Percentiles rank a stretch among this genome's conserved stretches.
Evolutionary conservation across 768 basidiomycete species (phyloP).

Genomic region (Leccinum longicurvipes): DNA sequence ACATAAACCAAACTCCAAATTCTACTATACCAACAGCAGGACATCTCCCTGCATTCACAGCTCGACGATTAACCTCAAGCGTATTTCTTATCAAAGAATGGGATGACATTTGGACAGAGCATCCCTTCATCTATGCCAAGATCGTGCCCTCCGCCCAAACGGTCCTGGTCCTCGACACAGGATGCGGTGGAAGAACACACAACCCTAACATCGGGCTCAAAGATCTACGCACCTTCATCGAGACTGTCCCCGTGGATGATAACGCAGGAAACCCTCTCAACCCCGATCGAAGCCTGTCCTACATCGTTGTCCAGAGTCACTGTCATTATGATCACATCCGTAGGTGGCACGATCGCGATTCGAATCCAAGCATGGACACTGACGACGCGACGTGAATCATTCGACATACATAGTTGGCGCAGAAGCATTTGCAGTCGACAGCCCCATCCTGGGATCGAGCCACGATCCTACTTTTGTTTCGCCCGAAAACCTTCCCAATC

Average conservation of each 20-base stretch:
- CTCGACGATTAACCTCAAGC: conserved; percentile 31
- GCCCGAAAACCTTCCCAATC: conserved; percentile 37
- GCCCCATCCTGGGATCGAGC: conserved; percentile 47
- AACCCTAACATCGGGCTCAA: conserved; percentile 39
- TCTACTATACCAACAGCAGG: not conserved
- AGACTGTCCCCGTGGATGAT: conserved; percentile 40
- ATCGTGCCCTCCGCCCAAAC: conserved; percentile 36
- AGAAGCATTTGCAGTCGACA: conserved; percentile 49
- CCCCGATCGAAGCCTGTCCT: conserved; percentile 36
- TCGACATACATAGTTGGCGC: conserved; percentile 37
- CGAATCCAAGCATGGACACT: not conserved
- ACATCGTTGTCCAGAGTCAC: conserved; percentile 49
- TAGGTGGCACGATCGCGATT: conserved; percentile 31
- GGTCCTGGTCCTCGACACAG: conserved; percentile 52
- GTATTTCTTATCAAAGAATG: conserved; percentile 49
- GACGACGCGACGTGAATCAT: not conserved
- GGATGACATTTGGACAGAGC: conserved; percentile 49
- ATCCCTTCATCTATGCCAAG: conserved; percentile 55
- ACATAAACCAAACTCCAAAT: not conserved
- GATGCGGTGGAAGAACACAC: conserved; percentile 48
- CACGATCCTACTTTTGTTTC: conserved; percentile 45
- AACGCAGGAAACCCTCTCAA: conserved; percentile 47
- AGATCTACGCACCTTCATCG: conserved; percentile 48
- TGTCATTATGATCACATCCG: conserved; percentile 61
- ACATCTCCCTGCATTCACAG: conserved; percentile 32